Evolutionary conservation across 208 protist genomes (phyloP).

Genomic region (Leishmania martiniquensis): DNA sequence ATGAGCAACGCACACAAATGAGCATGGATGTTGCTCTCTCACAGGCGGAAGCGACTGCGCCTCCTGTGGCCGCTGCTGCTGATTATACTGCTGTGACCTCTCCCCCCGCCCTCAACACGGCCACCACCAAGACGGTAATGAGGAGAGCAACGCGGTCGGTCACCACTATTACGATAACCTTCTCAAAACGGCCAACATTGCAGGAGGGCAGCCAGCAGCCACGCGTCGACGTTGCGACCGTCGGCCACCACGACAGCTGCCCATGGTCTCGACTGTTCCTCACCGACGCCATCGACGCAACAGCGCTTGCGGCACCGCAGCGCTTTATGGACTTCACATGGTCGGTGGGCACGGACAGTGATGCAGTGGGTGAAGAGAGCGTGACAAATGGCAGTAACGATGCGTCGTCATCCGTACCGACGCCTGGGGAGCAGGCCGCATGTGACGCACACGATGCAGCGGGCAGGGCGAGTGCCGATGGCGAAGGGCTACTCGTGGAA

Average conservation of each 20-base stretch:
- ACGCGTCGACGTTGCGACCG: neutral
- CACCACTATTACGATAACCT: slow-evolving; percentile 30
- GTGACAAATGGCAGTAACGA: neutral
- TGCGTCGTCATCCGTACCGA: neutral
- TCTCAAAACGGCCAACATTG: slow-evolving; percentile 14
- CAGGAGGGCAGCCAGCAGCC: neutral
- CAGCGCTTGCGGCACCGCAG: slow-evolving; percentile 24
- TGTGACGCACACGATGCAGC: neutral
- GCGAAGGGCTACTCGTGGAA: neutral
- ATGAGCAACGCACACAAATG: neutral
- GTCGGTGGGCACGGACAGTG: slow-evolving; percentile 1
- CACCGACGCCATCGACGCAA: slow-evolving; percentile 17
- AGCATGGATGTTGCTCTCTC: neutral
- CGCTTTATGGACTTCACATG: slow-evolving; percentile 36
- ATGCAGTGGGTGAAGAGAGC: neutral
- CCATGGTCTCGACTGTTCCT: slow-evolving; percentile 32
- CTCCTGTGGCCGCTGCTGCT: neutral
- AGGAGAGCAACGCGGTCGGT: slow-evolving; percentile 1
- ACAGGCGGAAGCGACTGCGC: neutral
- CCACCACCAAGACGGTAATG: slow-evolving; percentile 4
- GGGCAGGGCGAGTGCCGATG: neutral
- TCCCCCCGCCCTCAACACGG: neutral
- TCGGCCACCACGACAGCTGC: slow-evolving; percentile 13
- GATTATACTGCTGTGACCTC: no score
- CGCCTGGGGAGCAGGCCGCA: neutral